Conservation (phyloP, 1,284 basidiomycete genomes). For the Apiotrichum veenhuisii region DNA sequence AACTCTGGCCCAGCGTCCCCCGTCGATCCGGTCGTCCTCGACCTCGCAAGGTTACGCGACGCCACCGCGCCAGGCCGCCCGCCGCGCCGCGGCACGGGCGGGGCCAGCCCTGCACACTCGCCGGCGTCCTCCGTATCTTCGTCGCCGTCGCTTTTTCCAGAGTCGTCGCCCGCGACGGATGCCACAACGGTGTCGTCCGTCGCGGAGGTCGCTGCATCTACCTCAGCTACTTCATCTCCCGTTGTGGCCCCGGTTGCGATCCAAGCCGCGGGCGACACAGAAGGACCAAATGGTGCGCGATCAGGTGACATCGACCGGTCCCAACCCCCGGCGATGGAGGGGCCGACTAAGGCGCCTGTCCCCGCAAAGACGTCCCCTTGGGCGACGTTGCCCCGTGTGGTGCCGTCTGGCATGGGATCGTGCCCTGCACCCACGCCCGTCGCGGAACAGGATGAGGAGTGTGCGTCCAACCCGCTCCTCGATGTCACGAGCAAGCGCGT, state of each 20-base stretch:
- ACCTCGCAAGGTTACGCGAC: conserved; percentile 1
- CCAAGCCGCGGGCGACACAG: too few species aligned
- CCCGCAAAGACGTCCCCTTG: conserved; percentile 30
- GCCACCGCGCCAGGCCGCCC: background rate
- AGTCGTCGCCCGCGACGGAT: too few species aligned
- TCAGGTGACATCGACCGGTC: background rate
- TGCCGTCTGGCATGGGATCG: background rate
- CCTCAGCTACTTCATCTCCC: background rate
- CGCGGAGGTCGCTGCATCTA: too few species aligned
- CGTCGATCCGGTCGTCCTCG: background rate
- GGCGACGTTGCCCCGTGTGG: conserved; percentile 16
- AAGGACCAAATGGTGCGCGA: background rate
- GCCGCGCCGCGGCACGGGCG: background rate
- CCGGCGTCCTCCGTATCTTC: background rate
- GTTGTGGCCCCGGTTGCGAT: background rate
- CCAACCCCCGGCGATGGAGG: background rate
- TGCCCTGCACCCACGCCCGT: background rate
- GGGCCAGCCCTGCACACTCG: background rate
- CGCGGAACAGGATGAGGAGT: conserved; percentile 6
- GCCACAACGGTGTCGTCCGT: too few species aligned
- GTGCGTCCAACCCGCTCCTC: conserved; percentile 56
- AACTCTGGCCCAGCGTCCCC: background rate
- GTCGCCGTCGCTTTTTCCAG: background rate
- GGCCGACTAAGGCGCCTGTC: conserved; percentile 31
- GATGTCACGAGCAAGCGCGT: conserved; percentile 73